phyloP scores from a whole-genome alignment of 2,329 filamentous ascomycete species.

The Fusarium humuli region DNA sequence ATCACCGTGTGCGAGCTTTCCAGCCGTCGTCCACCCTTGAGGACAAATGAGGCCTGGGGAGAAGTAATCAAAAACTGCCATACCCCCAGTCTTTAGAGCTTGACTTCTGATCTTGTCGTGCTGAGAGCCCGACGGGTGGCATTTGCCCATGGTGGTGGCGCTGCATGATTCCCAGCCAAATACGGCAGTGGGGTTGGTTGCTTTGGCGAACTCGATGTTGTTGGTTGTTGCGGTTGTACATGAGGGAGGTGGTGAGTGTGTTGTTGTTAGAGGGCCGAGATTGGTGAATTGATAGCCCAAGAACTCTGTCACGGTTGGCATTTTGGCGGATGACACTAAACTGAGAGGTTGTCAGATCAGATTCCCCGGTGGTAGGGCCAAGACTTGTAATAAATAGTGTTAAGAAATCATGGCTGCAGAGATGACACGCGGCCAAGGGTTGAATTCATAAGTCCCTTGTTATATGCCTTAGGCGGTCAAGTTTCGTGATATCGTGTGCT shows the following conservation, averaged over 20 bases:
- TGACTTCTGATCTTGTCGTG: constrained; percentile 13
- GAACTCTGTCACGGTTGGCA: constrained; percentile 41
- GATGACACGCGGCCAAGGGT: neutral
- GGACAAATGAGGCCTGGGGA: constrained; percentile 46
- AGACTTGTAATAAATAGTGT: neutral
- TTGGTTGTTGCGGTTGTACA: constrained; percentile 31
- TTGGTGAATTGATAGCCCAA: constrained; percentile 43
- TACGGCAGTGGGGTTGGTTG: neutral
- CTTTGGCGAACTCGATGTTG: constrained; percentile 5
- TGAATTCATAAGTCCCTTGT: neutral
- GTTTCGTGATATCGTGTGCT: too few relatives aligned
- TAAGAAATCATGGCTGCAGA: neutral
- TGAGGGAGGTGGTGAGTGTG: constrained; percentile 41
- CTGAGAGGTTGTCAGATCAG: neutral
- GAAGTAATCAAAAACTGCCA: constrained; percentile 25
- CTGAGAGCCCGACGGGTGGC: constrained; percentile 36
- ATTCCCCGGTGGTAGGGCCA: neutral
- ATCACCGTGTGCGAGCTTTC: constrained; percentile 16
- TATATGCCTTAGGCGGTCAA: neutral
- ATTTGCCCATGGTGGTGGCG: constrained; percentile 18
- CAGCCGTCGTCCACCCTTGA: constrained; percentile 43
- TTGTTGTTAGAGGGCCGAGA: constrained; percentile 48
- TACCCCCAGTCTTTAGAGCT: neutral
- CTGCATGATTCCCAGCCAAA: constrained; percentile 26
- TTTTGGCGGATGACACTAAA: constrained; percentile 5